Evolutionary conservation across 495 filamentous ascomycete genomes (phyloP).

Genomic region (Xylaria bambusicola): DNA sequence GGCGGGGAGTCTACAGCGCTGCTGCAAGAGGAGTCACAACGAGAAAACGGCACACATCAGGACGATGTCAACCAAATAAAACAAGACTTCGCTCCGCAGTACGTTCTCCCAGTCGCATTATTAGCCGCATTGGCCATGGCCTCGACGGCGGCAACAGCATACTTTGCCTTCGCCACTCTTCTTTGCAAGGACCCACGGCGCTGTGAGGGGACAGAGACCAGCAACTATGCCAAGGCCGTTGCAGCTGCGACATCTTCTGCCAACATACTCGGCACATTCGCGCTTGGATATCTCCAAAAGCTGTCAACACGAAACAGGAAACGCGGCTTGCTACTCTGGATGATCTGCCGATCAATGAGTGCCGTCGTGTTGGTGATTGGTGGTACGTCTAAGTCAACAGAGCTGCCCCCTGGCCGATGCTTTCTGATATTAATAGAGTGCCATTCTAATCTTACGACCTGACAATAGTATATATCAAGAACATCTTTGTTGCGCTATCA

Average conservation of each 20-base stretch:
- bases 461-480: slow-evolving; percentile 5
- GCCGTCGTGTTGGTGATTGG: not conserved
- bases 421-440: too few species aligned
- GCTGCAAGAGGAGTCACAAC: too few species aligned
- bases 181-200: slow-evolving; percentile 1
- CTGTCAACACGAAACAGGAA: too few species aligned
- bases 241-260: not conserved
- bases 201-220: not conserved
- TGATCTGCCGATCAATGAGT: not conserved
- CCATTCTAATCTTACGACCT: not conserved
- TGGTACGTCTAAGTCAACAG: not conserved
- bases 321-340: not conserved
- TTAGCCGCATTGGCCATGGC: slow-evolving; percentile 7
- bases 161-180: not conserved
- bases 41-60: too few species aligned
- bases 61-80: too few species aligned
- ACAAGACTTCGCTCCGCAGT: too few species aligned
- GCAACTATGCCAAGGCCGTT: not conserved
- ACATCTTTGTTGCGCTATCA: slow-evolving; percentile 11
- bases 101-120: slow-evolving; percentile 6
- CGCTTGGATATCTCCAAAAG: too few species aligned
- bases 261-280: too few species aligned
- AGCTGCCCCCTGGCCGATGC: too few species aligned
- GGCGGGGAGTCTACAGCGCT: too few species aligned
- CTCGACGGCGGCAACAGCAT: slow-evolving; percentile 5